Evolutionary conservation across 495 filamentous ascomycete species (phyloP).

Genomic region (Penicillium simplicissimum): DNA sequence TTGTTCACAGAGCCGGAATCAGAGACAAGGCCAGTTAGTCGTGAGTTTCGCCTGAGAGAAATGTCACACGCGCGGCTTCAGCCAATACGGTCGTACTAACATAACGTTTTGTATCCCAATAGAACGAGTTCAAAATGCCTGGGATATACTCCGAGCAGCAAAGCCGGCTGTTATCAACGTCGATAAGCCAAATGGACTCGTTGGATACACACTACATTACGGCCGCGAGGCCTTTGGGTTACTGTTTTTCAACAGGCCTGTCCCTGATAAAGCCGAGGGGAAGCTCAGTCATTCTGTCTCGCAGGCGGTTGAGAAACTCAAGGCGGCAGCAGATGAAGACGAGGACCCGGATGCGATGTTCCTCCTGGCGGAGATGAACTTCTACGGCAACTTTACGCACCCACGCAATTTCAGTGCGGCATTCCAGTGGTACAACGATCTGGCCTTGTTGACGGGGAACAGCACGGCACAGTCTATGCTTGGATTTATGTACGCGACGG

Average conservation of each 20-base stretch:
- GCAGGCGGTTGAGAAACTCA: constrained; percentile 69
- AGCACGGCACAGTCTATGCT: constrained; percentile 92
- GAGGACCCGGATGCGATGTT: constrained; percentile 83
- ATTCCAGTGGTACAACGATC: constrained; percentile 75
- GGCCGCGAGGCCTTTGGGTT: constrained; percentile 48
- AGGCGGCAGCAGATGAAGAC: constrained; percentile 70
- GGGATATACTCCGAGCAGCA: constrained; percentile 35
- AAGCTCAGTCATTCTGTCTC: constrained; percentile 37
- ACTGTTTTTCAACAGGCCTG: constrained; percentile 53
- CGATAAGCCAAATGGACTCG: constrained; percentile 46
- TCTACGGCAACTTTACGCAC: constrained; percentile 91
- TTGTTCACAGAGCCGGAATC: constrained; percentile 22
- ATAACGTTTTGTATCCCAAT: background rate
- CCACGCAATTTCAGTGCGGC: constrained; percentile 81
- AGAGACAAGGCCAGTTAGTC: constrained; percentile 30
- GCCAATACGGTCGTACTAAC: constrained; percentile 1
- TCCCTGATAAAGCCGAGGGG: constrained; percentile 23
- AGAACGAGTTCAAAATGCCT: constrained; percentile 43
- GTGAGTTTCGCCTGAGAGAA: constrained; percentile 26
- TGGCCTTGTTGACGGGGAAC: constrained; percentile 80
- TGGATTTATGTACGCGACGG: constrained; percentile 94
- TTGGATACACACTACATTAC: constrained; percentile 51
- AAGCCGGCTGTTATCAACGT: constrained; percentile 29
- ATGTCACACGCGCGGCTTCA: background rate
- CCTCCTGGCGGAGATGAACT: constrained; percentile 91